These are phyloP conservation scores for Cercospora janseana DNA, from an alignment of 2,329 filamentous ascomycete species.

Conservation along the genomic window DNA sequence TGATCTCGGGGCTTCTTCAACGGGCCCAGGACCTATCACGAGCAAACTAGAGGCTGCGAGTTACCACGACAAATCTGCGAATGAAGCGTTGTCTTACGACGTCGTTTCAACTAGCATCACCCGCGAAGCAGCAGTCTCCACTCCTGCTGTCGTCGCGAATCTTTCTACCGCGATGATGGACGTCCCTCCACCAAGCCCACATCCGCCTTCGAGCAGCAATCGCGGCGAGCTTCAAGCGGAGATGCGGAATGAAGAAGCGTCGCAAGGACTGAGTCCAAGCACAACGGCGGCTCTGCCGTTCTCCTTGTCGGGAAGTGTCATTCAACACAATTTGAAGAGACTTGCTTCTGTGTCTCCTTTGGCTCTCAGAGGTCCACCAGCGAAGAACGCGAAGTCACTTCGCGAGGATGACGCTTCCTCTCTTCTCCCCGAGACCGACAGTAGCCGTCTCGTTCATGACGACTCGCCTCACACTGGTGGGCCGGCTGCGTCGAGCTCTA, in stretches of 20 bases:
- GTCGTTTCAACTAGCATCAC: too few relatives aligned
- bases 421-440: not conserved
- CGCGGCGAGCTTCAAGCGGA: slow-evolving; percentile 22
- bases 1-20: not conserved
- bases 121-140: too few relatives aligned
- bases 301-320: not conserved
- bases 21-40: not conserved
- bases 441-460: not conserved
- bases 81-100: too few relatives aligned
- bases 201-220: slow-evolving; percentile 16
- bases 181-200: not conserved
- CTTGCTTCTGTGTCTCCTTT: slow-evolving; percentile 1
- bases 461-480: too few relatives aligned
- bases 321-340: not conserved
- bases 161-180: not conserved
- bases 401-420: not conserved
- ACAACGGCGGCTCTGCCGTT: not conserved
- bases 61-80: too few relatives aligned
- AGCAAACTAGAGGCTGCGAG: too few relatives aligned
- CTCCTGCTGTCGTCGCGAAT: not conserved
- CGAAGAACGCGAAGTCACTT: not conserved
- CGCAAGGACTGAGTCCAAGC: slow-evolving; percentile 9
- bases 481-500: too few relatives aligned
- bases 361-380: not conserved
- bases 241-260: slow-evolving; percentile 21